Conservation (phyloP, 1,139 yeast genomes). For the Candida frijolesensis region DNA sequence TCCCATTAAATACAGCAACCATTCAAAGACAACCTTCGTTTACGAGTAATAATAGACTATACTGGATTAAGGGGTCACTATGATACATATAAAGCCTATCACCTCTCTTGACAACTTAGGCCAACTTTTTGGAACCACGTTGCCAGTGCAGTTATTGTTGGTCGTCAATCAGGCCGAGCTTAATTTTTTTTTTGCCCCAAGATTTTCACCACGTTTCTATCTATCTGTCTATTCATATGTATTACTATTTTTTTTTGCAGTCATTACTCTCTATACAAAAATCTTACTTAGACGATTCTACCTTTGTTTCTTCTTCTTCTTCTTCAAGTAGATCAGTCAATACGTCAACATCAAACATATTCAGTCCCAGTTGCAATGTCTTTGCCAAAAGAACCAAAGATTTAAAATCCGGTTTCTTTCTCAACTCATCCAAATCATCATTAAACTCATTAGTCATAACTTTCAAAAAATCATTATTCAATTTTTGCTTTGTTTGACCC, state of each 20-base stretch:
- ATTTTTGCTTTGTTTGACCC: conserved; percentile 36
- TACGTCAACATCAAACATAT: conserved; percentile 66
- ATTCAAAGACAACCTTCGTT: too few relatives aligned
- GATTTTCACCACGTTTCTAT: not conserved
- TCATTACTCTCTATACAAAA: not conserved
- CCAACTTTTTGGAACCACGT: too few relatives aligned
- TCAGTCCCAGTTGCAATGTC: conserved; percentile 64
- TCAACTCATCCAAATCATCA: conserved; percentile 62
- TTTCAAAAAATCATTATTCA: conserved; percentile 55
- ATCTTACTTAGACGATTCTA: not conserved
- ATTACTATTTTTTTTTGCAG: not conserved
- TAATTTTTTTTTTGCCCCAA: too few relatives aligned
- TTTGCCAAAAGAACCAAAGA: conserved; percentile 66
- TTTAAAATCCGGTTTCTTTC: conserved; percentile 67
- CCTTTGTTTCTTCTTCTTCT: not conserved
- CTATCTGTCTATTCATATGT: not conserved
- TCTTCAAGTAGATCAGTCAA: conserved; percentile 40
- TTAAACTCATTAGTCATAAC: conserved; percentile 62
- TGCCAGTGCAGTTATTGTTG: too few relatives aligned
- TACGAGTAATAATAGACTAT: too few relatives aligned
- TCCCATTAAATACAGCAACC: too few relatives aligned
- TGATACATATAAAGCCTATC: too few relatives aligned
- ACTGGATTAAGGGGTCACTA: too few relatives aligned
- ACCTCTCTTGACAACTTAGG: too few relatives aligned
- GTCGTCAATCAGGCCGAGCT: too few relatives aligned